Evolutionary conservation across 176 grass and related monocot genomes (phyloP), one percentile per base, ranked within the genome.

Genomic region (Aegilops longissima): DNA sequence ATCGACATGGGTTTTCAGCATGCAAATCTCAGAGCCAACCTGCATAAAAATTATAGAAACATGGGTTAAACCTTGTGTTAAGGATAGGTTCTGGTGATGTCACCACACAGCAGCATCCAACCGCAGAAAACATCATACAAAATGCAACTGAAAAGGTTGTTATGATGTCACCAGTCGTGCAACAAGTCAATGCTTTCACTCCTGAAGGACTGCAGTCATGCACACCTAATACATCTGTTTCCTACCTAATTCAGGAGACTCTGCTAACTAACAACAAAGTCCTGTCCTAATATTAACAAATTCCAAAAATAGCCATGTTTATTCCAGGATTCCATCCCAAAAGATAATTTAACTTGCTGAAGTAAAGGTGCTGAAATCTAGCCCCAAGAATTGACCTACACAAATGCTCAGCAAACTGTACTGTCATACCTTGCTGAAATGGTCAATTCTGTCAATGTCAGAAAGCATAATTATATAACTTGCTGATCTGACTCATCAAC

Each of bases 1-100:
- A 82, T 95, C 94, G 16, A 93, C 91, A 31, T 95, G 94, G 40
- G 94, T 90, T 27, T 91, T 91, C 82, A 93, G 54, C 85, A 95
- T 82, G 75, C 91, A 95, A 88, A 97, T 87, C 64, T 91, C 85
- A 23, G 71, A 81, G 3, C 87, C 89, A 70, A 86, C 93, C 87
- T 95, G 78, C 66, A 87, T 20, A 79, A 52, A 5, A 86, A 86
- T 21, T 12, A 30, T 54, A 44, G n/a, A 73, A 27, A 51, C 0
- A 20, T 58, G 44, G 33, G 16, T 79, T 61, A 59, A 20, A 14
- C 5, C 24, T 29, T 75, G 30, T 3, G 5, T 66, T 14, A 21
- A 69, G 54, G 54, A 58, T 1, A 58, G 8, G 54, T 21, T 58
- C 17, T 58, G 0, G 6, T 58, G 54, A 58, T 58, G 54, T 58